Conservation (phyloP, 2,329 filamentous ascomycete genomes). For the Penicillium sp. region DNA sequence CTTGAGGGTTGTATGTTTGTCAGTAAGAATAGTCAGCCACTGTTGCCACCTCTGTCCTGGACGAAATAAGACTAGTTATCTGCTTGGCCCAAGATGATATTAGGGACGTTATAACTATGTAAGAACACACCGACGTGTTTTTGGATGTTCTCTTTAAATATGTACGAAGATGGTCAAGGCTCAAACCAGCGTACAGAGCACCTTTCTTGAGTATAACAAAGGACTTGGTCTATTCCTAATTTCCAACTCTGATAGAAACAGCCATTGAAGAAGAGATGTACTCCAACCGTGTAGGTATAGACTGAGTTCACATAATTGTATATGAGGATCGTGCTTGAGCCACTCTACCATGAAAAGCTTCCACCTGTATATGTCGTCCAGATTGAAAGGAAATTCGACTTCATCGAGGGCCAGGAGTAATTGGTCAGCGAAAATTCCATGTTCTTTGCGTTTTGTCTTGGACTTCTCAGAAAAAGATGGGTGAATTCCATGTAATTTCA, state of each 20-base stretch:
- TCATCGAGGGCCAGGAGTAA: background rate
- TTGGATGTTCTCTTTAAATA: background rate
- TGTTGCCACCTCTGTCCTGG: background rate
- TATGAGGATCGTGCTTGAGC: background rate
- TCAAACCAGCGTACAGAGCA: background rate
- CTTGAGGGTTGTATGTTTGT: background rate
- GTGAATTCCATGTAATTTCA: background rate
- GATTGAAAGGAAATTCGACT: background rate
- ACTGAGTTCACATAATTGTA: no score
- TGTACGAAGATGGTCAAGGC: background rate
- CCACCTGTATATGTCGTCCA: background rate
- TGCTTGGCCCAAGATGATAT: background rate
- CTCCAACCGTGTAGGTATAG: background rate
- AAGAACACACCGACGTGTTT: background rate
- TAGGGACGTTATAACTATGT: background rate
- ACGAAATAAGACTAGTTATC: no score
- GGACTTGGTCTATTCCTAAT: background rate
- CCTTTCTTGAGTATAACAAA: background rate
- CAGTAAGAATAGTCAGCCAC: background rate
- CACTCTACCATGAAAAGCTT: background rate
- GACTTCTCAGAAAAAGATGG: background rate
- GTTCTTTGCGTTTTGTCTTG: background rate
- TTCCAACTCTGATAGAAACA: background rate
- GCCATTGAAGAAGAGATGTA: background rate
- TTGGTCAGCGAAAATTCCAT: background rate